Base-by-base conservation (phyloP, 2,329 filamentous ascomycete genomes). In the Aspergillus chevalieri region DNA sequence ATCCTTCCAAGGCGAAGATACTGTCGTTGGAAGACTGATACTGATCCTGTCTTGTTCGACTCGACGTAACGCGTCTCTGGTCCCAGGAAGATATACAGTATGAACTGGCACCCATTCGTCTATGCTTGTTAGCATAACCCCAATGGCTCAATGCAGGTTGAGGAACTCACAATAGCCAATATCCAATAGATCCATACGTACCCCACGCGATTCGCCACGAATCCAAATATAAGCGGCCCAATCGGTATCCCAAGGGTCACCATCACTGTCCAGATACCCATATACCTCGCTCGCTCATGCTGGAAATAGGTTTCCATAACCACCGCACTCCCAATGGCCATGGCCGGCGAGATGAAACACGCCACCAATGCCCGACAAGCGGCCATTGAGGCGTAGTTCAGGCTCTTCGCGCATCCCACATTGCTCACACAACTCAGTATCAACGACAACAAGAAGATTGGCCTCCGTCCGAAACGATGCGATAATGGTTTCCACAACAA, bases 141-240 rank as follows among this genome's bases (percentile, higher is more conserved):
- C 4, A 14, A 26, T 19, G 21, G 10, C 4, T 15, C 3, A 36
- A 21, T 43, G 33, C 19, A 12, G 10, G 21, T 15, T 17, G 10
- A 22, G 12, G 1, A 1, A 55, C 68, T 63, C 53, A 78, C 75
- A 38, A 82, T 82, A 1, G 78, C 77, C 19, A 82, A 64, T 19
- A 77, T 72, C 73, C 75, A 82, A 61, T 78, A 83, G 22, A 82
- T 80, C 79, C 80, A 83, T 14, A 76, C 70, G 48, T 78, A 83
- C 0, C 76, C 74, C 12, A 77, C 74, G 8, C 76, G 71, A 49
- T 77, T 66, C 1, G 75, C 72, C 0, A 82, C 78, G n/a, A 68
- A 68, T 0, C 66, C 66, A 24, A 68, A 65, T 19, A 69, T 65
- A 15, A 68, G 63, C 1, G 66, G 65, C 9, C 64, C 65, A 19